Evolutionary conservation across 2,329 filamentous ascomycete species (phyloP).

Genomic region (Fulvia fulva): DNA sequence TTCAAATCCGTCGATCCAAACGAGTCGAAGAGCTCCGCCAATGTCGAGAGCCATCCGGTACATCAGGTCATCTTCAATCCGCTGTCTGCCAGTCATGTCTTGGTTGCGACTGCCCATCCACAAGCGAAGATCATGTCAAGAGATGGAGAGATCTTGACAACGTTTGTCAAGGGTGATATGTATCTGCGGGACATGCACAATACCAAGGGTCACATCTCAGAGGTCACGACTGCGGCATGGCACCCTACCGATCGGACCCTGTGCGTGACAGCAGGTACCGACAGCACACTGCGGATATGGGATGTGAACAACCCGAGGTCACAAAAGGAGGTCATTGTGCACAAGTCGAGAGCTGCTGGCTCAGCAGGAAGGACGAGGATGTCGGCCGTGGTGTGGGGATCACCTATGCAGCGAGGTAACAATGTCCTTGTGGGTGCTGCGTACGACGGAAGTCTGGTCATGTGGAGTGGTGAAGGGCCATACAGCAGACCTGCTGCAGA

Average conservation of each 20-base stretch:
- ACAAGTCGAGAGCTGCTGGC: slow-evolving; percentile 87
- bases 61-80: slow-evolving; percentile 85
- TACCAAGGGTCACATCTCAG: slow-evolving; percentile 93
- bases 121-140: slow-evolving; percentile 86
- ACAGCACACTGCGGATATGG: slow-evolving; percentile 95
- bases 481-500: slow-evolving; percentile 78
- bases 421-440: slow-evolving; percentile 78
- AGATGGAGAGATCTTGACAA: slow-evolving; percentile 78
- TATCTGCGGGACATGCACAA: slow-evolving; percentile 96
- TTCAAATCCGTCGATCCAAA: slow-evolving; percentile 91
- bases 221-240: slow-evolving; percentile 86
- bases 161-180: slow-evolving; percentile 98
- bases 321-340: slow-evolving; percentile 91
- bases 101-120: slow-evolving; percentile 83
- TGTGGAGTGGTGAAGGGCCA: slow-evolving; percentile 89
- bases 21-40: slow-evolving; percentile 66
- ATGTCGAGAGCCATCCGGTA: slow-evolving; percentile 79
- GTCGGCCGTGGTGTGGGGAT: slow-evolving; percentile 87
- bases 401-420: slow-evolving; percentile 68
- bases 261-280: slow-evolving; percentile 86
- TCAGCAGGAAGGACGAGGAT: slow-evolving; percentile 88
- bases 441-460: slow-evolving; percentile 81
- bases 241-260: slow-evolving; percentile 80
- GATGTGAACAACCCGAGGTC: slow-evolving; percentile 86
- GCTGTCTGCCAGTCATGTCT: slow-evolving; percentile 70